Conservation (phyloP, 331 rosid genomes). For the Malus hybrid region DNA sequence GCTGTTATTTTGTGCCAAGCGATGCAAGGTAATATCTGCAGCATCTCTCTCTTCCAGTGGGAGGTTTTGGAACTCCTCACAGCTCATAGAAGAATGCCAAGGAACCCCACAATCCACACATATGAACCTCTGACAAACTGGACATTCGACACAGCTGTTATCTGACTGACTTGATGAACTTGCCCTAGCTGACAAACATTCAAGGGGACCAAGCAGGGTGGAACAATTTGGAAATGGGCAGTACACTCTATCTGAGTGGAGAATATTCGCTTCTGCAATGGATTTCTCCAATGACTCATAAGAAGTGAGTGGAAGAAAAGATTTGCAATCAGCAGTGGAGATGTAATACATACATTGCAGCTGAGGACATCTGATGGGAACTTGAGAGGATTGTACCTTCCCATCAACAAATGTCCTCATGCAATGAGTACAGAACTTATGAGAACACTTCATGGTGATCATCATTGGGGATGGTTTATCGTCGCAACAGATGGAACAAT, state of each 20-base stretch:
- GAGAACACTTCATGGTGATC: conserved; percentile 81
- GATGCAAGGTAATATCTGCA: conserved; percentile 61
- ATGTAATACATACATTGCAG: conserved; percentile 66
- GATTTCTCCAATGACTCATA: conserved; percentile 61
- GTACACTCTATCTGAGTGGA: conserved; percentile 51
- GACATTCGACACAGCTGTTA: conserved; percentile 76
- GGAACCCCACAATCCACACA: conserved; percentile 84
- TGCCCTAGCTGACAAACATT: conserved; percentile 57
- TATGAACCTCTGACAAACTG: conserved; percentile 73
- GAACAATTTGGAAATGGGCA: conserved; percentile 90
- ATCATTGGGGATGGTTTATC: conserved; percentile 68
- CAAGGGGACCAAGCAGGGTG: conserved; percentile 61
- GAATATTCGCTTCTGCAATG: conserved; percentile 51
- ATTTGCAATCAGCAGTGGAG: conserved; percentile 51
- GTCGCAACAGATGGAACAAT: conserved; percentile 83
- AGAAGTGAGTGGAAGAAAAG: conserved; percentile 71
- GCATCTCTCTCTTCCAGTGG: conserved; percentile 78
- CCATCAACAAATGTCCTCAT: conserved; percentile 65
- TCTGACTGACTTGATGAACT: conserved; percentile 81
- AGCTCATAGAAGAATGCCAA: conserved; percentile 89
- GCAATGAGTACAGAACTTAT: conserved; percentile 81
- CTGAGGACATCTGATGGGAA: conserved; percentile 82
- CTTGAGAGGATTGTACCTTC: conserved; percentile 64
- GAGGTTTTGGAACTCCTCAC: conserved; percentile 70
- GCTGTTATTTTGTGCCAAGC: conserved; percentile 62